Conservation (phyloP, 2,329 filamentous ascomycete genomes). For the Neonectria faginata region DNA sequence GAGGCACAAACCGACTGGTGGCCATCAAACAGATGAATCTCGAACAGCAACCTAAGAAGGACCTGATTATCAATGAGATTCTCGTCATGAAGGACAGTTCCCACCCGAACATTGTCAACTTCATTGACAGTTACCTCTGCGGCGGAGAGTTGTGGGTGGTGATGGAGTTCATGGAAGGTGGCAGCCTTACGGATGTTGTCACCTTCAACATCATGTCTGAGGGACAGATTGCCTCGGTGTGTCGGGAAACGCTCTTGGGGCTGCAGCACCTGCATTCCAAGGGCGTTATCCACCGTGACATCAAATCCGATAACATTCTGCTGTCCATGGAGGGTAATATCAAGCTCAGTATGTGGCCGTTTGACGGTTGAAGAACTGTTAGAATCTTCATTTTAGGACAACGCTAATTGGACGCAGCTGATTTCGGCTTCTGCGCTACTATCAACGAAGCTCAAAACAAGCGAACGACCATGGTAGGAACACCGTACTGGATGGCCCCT, state of each 20-base stretch:
- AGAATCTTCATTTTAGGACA: slow-evolving; percentile 12
- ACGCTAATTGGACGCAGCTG: slow-evolving; percentile 70
- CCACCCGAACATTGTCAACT: slow-evolving; percentile 99
- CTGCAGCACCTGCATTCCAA: slow-evolving; percentile 97
- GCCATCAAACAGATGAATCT: slow-evolving; percentile 99
- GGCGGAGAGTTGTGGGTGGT: slow-evolving; percentile 96
- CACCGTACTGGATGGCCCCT: slow-evolving; percentile 99
- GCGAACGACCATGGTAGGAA: slow-evolving; percentile 98
- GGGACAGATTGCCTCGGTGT: slow-evolving; percentile 95
- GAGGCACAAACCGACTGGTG: slow-evolving; percentile 85
- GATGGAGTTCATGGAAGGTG: slow-evolving; percentile 99
- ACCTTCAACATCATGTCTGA: slow-evolving; percentile 99
- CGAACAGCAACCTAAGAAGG: slow-evolving; percentile 98
- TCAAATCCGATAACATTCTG: slow-evolving; percentile 98
- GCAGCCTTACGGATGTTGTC: slow-evolving; percentile 96
- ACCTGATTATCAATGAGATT: slow-evolving; percentile 99
- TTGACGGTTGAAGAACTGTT: not conserved
- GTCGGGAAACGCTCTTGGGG: slow-evolving; percentile 90
- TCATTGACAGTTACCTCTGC: slow-evolving; percentile 95
- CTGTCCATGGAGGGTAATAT: slow-evolving; percentile 95
- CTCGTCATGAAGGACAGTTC: slow-evolving; percentile 99
- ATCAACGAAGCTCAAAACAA: slow-evolving; percentile 98
- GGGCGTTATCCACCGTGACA: slow-evolving; percentile 97
- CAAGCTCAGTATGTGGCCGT: slow-evolving; percentile 82
- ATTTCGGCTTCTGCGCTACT: slow-evolving; percentile 98